A percentile compares a stretch with the other conserved stretches of the same genome.
Conservation (phyloP, 164 flowering plant species). For the Magnolia kwangsiensis region DNA sequence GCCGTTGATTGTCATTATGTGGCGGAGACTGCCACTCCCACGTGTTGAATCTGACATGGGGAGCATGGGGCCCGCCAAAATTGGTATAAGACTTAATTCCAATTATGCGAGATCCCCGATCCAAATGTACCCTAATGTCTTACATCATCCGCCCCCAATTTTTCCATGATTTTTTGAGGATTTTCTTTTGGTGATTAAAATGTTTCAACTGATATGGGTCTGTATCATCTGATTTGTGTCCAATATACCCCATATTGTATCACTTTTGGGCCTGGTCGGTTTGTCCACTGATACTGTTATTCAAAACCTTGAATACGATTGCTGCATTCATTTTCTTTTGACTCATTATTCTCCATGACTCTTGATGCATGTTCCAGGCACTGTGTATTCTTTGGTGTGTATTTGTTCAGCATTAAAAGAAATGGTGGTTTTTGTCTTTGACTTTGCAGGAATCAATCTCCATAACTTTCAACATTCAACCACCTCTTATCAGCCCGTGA, state of each 20-base stretch:
- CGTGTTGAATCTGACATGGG: no score
- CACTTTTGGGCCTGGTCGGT: no score
- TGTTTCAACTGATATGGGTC: neutral
- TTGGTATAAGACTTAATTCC: no score
- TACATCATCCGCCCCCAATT: no score
- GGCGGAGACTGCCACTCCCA: no score
- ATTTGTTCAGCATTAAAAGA: slow-evolving; percentile 1
- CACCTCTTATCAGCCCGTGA: slow-evolving; percentile 68
- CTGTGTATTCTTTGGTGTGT: neutral
- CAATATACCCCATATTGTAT: neutral
- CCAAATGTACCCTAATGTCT: no score
- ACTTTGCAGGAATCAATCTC: slow-evolving; percentile 26
- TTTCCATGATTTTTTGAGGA: neutral
- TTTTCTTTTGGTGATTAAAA: neutral
- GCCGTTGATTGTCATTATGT: no score
- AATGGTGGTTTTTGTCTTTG: neutral
- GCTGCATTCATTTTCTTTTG: neutral
- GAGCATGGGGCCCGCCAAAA: no score
- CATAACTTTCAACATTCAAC: slow-evolving; percentile 19
- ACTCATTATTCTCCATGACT: neutral
- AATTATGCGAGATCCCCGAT: no score
- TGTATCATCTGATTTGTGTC: neutral
- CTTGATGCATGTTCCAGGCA: neutral
- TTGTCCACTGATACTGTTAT: no score
- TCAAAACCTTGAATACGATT: neutral